Evolutionary conservation across 2,329 filamentous ascomycete species (phyloP).

Genomic region (Pestalotiopsis sp.): DNA sequence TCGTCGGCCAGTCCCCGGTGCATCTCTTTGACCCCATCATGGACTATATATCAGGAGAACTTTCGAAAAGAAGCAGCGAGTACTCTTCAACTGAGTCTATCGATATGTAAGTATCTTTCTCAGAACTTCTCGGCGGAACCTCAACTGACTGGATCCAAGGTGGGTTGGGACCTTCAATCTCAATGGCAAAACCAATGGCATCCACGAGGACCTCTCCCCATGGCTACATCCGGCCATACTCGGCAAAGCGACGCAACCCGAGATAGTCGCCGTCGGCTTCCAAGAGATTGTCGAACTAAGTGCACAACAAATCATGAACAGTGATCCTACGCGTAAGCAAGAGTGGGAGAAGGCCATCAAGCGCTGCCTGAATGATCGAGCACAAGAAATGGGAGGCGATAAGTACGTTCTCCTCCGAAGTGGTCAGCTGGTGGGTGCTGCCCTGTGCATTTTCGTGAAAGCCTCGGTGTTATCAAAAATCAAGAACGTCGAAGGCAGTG

Average conservation of each 20-base stretch:
- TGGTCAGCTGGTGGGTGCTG: slow-evolving; percentile 92
- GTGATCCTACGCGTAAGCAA: slow-evolving; percentile 82
- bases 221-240: slow-evolving; percentile 76
- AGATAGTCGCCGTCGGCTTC: slow-evolving; percentile 89
- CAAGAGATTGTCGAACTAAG: slow-evolving; percentile 98
- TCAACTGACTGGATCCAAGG: slow-evolving; percentile 26
- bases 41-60: slow-evolving; percentile 80
- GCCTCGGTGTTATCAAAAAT: slow-evolving; percentile 76
- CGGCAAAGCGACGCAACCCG: slow-evolving; percentile 66
- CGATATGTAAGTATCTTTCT: slow-evolving; percentile 61
- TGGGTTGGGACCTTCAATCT: slow-evolving; percentile 90
- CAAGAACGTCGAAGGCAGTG: slow-evolving; percentile 94
- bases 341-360: slow-evolving; percentile 86
- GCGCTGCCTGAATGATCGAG: slow-evolving; percentile 72
- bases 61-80: slow-evolving; percentile 68
- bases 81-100: slow-evolving; percentile 77
- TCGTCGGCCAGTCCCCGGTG: slow-evolving; percentile 82
- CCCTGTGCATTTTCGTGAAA: slow-evolving; percentile 88
- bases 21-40: slow-evolving; percentile 93
- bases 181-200: slow-evolving; percentile 81
- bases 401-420: slow-evolving; percentile 89
- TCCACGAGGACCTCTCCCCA: slow-evolving; percentile 76
- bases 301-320: slow-evolving; percentile 99
- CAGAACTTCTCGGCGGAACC: not conserved
- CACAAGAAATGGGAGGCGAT: slow-evolving; percentile 65